Evolutionary conservation across 1,284 basidiomycete genomes (phyloP).

Genomic region (Amylostereum chailletii): DNA sequence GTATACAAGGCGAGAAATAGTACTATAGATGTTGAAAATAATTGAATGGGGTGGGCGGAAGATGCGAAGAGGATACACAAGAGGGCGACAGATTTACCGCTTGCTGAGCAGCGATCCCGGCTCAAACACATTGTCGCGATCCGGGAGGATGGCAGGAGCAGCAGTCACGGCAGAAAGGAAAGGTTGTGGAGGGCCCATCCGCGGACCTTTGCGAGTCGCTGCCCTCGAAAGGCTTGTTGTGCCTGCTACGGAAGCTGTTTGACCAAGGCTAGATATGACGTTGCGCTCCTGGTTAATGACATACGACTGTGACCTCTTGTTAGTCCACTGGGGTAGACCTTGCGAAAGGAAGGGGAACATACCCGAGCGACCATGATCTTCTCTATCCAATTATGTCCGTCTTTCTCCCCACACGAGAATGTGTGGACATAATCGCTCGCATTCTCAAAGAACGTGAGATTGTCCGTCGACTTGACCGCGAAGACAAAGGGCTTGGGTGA

Average conservation of each 20-base stretch:
- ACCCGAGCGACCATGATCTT: slow-evolving; percentile 71
- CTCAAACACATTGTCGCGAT: slow-evolving; percentile 39
- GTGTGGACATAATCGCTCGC: slow-evolving; percentile 77
- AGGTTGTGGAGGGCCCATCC: slow-evolving; percentile 31
- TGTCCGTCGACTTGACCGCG: slow-evolving; percentile 82
- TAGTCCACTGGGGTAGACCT: slow-evolving; percentile 9
- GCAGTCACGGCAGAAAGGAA: slow-evolving; percentile 26
- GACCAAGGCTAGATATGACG: slow-evolving; percentile 38
- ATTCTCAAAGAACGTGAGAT: slow-evolving; percentile 77
- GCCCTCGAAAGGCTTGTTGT: slow-evolving; percentile 21
- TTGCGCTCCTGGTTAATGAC: slow-evolving; percentile 71
- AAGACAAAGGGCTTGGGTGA: slow-evolving; percentile 76
- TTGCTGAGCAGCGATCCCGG: slow-evolving; percentile 61
- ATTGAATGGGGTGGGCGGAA: not conserved
- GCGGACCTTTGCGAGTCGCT: slow-evolving; percentile 32
- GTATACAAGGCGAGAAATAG: slow-evolving; percentile 2
- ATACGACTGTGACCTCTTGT: slow-evolving; percentile 47
- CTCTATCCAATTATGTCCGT: slow-evolving; percentile 65
- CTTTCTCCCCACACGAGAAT: slow-evolving; percentile 66
- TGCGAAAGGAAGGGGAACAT: slow-evolving; percentile 19
- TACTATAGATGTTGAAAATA: not conserved
- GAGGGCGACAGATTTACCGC: slow-evolving; percentile 19
- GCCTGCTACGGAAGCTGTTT: slow-evolving; percentile 17
- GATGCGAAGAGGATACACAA: not conserved
- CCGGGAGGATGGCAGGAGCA: slow-evolving; percentile 18